A percentile compares a stretch with the other conserved stretches of the same genome.
These are phyloP conservation scores for Paraphaeosphaeria minitans DNA, from an alignment of 2,329 filamentous ascomycete species.

Conservation along the genomic window DNA sequence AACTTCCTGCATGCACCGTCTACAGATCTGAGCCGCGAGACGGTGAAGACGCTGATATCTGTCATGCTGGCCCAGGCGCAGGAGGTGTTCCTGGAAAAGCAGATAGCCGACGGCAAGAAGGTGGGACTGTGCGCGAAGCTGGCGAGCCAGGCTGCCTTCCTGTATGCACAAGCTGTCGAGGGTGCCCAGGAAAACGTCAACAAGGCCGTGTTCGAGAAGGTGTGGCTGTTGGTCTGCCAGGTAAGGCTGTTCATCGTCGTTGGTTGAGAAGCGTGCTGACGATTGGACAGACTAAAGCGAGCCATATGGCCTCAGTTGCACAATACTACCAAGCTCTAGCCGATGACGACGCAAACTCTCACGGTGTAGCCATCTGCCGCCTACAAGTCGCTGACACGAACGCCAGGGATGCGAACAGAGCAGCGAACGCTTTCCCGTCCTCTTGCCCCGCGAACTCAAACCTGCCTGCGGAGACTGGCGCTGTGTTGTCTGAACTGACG, in stretches of 20 bases:
- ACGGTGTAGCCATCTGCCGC: slow-evolving; percentile 83
- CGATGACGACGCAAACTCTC: slow-evolving; percentile 85
- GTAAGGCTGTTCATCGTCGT: slow-evolving; percentile 51
- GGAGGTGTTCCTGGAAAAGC: slow-evolving; percentile 97
- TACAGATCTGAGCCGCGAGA: slow-evolving; percentile 92
- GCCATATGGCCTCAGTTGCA: slow-evolving; percentile 81
- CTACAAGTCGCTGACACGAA: slow-evolving; percentile 79
- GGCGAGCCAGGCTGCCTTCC: slow-evolving; percentile 84
- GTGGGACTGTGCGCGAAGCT: slow-evolving; percentile 89
- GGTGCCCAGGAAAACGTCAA: slow-evolving; percentile 91
- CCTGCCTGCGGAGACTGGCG: slow-evolving; percentile 77
- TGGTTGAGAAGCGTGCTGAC: slow-evolving; percentile 12
- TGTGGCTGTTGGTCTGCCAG: slow-evolving; percentile 85
- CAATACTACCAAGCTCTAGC: slow-evolving; percentile 93
- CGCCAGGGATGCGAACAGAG: slow-evolving; percentile 76
- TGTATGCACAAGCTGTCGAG: slow-evolving; percentile 87
- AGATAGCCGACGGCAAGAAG: slow-evolving; percentile 91
- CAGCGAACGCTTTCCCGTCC: slow-evolving; percentile 79
- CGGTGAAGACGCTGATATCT: slow-evolving; percentile 90
- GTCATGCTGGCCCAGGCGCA: slow-evolving; percentile 95
- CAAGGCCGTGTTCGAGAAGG: slow-evolving; percentile 90
- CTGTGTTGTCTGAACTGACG: slow-evolving; percentile 75
- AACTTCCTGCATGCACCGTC: slow-evolving; percentile 98
- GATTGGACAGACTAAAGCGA: slow-evolving; percentile 69
- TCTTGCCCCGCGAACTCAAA: slow-evolving; percentile 82